Evolutionary conservation across 1,139 yeast species (phyloP), one percentile per base, ranked within the genome.

Genomic region (Debaryomyces sp.): DNA sequence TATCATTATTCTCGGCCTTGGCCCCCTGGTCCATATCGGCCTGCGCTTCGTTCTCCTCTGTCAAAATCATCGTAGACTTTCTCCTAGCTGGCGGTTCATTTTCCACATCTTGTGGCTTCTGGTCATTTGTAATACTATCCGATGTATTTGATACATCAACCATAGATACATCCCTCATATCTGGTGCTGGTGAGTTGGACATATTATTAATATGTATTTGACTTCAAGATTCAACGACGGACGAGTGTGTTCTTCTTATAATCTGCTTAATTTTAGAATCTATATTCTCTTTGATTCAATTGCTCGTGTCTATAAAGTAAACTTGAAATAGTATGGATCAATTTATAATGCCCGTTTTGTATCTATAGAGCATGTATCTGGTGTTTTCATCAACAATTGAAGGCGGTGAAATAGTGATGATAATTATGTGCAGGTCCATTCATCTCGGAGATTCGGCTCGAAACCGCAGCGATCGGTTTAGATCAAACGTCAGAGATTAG

Each of bases 11-110:
- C 15, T 17, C 34, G 22, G 40, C 43, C 10, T 44, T 39, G 36
- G 41, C 49, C 27, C 43, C 51, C 27, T 47, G 48, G 45, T 68
- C 73, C 39, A 70, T 60, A 50, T 70, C 71, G 64, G 71, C 64
- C 48, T 70, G 71, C 46, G 78, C 84, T 24, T 67, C 72, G 41
- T 59, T 58, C 43, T 73, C 78, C 43, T 75, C 80, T 3, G 77
- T 74, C 33, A 75, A 61, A 26, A 74, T 70, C 42, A 75, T 58
- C 3, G 78, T 75, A 7, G 77, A 71, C 56, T 69, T 73, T 53
- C 79, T 63, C 54, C 79, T 66, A 6, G 50, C 53, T 6, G 77
- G 77, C 8, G 63, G 24, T 34, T 29, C 43, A 22, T 43, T 46
- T 21, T 34, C 22, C 7, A 39, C 42, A 12, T 39, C 44, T 13